Percentiles rank a stretch among this genome's conserved stretches.
These are phyloP conservation scores for Arthrobotrys megalospora DNA, from an alignment of 2,329 filamentous ascomycete genomes.

Conservation along the genomic window DNA sequence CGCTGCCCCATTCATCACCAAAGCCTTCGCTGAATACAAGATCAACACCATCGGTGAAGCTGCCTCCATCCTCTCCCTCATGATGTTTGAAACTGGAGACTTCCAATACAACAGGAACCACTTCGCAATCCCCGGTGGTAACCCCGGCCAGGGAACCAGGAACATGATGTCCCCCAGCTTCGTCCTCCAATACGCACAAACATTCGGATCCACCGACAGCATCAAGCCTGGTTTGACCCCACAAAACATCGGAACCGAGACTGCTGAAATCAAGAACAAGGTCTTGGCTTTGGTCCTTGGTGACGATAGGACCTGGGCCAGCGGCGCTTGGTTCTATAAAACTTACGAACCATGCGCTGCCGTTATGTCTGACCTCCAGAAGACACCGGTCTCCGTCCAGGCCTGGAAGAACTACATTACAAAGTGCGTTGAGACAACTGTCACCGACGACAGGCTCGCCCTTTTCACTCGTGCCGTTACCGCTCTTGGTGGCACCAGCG, in stretches of 20 bases:
- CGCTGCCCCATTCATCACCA: constrained; percentile 74
- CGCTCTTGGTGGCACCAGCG: constrained; percentile 31
- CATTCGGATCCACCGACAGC: constrained; percentile 40
- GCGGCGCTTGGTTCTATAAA: constrained; percentile 54
- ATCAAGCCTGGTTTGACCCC: constrained; percentile 32
- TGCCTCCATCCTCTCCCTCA: constrained; percentile 79
- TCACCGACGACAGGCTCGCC: neutral
- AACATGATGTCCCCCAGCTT: constrained; percentile 76
- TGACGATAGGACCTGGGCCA: constrained; percentile 40
- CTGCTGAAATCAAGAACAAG: constrained; percentile 37
- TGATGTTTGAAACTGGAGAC: constrained; percentile 79
- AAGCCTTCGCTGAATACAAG: constrained; percentile 73
- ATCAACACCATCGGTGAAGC: constrained; percentile 74
- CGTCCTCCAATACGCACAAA: constrained; percentile 65
- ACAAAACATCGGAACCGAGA: constrained; percentile 11
- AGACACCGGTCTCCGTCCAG: constrained; percentile 13
- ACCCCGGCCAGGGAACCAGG: constrained; percentile 79
- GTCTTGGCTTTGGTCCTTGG: constrained; percentile 34
- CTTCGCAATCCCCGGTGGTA: constrained; percentile 68
- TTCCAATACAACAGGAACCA: constrained; percentile 82
- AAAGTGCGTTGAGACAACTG: constrained; percentile 36
- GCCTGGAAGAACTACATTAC: constrained; percentile 42
- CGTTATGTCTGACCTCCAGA: constrained; percentile 39
- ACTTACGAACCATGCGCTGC: constrained; percentile 13
- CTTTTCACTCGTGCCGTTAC: constrained; percentile 25